phyloP scores from a whole-genome alignment of 2,329 filamentous ascomycete genomes.

The Aspergillus nomiae region DNA sequence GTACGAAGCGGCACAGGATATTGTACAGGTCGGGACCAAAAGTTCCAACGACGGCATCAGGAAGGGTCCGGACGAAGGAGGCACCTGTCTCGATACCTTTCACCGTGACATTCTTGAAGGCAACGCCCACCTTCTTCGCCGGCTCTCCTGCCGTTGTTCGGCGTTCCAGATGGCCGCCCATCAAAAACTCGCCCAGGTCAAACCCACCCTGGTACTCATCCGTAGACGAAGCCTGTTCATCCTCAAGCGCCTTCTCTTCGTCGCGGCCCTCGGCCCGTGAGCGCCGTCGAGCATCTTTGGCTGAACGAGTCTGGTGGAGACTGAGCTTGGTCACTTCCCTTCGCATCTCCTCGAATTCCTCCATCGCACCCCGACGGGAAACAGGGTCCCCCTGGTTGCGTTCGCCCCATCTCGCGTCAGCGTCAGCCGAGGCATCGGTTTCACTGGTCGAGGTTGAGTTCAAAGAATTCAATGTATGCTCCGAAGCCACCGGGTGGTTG shows the following conservation, averaged over 20 bases:
- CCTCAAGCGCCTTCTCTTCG: conserved; percentile 53
- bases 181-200: conserved; percentile 69
- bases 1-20: conserved; percentile 59
- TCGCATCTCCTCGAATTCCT: conserved; percentile 61
- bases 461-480: conserved; percentile 9
- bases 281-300: conserved; percentile 30
- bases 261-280: conserved; percentile 28
- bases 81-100: conserved; percentile 69
- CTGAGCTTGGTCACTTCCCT: conserved; percentile 58
- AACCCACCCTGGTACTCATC: conserved; percentile 53
- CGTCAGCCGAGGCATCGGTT: conserved; percentile 35
- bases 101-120: conserved; percentile 76
- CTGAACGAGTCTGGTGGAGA: conserved; percentile 39
- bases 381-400: conserved; percentile 57
- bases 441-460: conserved; percentile 18
- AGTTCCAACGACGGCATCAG: conserved; percentile 72
- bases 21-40: conserved; percentile 79
- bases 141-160: conserved; percentile 64
- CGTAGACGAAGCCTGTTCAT: conserved; percentile 22
- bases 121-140: conserved; percentile 74
- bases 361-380: conserved; percentile 57
- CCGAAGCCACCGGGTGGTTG: conserved; percentile 12
- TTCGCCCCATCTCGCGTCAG: conserved; percentile 66
- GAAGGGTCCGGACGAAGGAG: conserved; percentile 71
- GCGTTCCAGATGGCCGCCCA: conserved; percentile 75